Evolutionary conservation across 768 basidiomycete species (phyloP).

Genomic region (Hysterangium stoloniferum): DNA sequence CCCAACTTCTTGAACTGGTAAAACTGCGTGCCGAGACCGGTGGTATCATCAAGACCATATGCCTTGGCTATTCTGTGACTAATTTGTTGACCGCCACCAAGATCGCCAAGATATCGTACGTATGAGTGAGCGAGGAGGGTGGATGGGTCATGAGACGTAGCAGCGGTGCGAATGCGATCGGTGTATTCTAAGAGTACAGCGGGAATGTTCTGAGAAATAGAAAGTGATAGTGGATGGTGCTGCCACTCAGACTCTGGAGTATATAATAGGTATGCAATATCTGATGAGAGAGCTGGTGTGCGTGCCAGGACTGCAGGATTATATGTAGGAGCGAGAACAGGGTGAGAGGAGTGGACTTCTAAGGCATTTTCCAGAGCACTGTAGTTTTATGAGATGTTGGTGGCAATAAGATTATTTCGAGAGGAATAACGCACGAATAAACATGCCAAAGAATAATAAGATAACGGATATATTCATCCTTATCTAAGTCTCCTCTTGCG

Average conservation of each 20-base stretch:
- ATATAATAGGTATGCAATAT: slow-evolving; percentile 57
- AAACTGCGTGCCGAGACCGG: slow-evolving; percentile 51
- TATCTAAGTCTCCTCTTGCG: slow-evolving; percentile 48
- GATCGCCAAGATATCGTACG: slow-evolving; percentile 76
- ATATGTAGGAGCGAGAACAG: slow-evolving; percentile 59
- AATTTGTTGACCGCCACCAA: slow-evolving; percentile 72
- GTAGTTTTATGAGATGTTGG: neutral
- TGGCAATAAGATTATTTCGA: neutral
- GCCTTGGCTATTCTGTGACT: slow-evolving; percentile 55
- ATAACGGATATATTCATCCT: slow-evolving; percentile 60
- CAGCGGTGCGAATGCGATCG: slow-evolving; percentile 42
- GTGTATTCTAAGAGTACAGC: slow-evolving; percentile 44
- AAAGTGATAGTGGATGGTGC: slow-evolving; percentile 43
- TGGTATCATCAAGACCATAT: slow-evolving; percentile 49
- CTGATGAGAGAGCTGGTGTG: slow-evolving; percentile 49
- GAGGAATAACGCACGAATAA: slow-evolving; percentile 50
- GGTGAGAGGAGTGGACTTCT: slow-evolving; percentile 52
- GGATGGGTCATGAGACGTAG: slow-evolving; percentile 37
- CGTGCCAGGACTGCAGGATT: slow-evolving; percentile 63
- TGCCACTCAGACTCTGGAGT: slow-evolving; percentile 48
- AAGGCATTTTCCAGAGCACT: slow-evolving; percentile 52
- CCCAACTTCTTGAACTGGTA: slow-evolving; percentile 59
- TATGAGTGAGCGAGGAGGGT: slow-evolving; percentile 70
- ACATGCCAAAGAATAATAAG: slow-evolving; percentile 75
- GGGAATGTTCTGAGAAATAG: slow-evolving; percentile 40